A percentile compares a stretch with the other conserved stretches of the same genome.
These are phyloP conservation scores for Nicotiana tabacum DNA, from an alignment of 257 asterid genomes.

Conservation along the genomic window DNA sequence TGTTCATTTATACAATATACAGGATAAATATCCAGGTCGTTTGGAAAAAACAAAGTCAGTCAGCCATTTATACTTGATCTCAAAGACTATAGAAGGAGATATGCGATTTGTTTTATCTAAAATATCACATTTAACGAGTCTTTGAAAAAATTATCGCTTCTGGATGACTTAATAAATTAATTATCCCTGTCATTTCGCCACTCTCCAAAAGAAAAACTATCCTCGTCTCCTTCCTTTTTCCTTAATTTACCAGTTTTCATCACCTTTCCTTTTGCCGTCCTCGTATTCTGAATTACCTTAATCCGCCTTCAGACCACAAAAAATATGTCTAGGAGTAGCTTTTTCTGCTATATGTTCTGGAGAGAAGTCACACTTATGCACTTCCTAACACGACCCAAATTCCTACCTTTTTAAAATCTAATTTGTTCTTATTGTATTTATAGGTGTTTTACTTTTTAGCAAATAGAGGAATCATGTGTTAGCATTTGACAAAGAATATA, in stretches of 20 bases:
- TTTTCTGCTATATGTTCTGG: not conserved
- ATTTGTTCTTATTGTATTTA: not conserved
- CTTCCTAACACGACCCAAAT: not conserved
- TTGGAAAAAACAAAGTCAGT: not conserved
- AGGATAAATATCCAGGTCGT: not conserved
- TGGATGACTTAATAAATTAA: not conserved
- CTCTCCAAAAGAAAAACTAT: not conserved
- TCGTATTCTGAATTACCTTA: not conserved
- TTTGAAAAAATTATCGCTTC: not conserved
- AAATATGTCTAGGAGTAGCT: not conserved
- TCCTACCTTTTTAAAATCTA: not conserved
- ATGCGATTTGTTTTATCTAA: not conserved
- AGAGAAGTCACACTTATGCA: not conserved
- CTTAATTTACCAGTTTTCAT: not conserved
- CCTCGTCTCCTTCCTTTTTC: not conserved
- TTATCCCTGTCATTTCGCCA: not conserved
- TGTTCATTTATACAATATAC: not conserved
- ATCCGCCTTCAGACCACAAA: not conserved
- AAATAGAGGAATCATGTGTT: not conserved
- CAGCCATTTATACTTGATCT: not conserved
- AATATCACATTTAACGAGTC: not conserved
- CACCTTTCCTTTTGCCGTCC: not conserved
- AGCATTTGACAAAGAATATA: not conserved
- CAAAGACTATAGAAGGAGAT: not conserved
- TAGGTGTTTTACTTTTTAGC: not conserved